Conservation (phyloP, 371 early-diverging fungal genomes). For the Lichtheimia ramosa region DNA sequence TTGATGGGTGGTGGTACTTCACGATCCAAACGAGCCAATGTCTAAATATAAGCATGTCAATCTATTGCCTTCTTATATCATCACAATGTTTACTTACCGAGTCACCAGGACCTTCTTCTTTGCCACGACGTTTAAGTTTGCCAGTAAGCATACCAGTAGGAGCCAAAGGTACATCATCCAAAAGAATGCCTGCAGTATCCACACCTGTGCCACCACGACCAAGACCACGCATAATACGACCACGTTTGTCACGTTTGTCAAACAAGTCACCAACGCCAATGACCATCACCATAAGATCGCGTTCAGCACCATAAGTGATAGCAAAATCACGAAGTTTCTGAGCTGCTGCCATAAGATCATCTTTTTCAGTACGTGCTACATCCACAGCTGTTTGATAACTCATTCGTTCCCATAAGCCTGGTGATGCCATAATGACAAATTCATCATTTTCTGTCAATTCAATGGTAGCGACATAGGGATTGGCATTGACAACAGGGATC, state of each 20-base stretch:
- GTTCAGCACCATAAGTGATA: constrained; percentile 82
- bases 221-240: constrained; percentile 25
- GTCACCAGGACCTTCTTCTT: constrained; percentile 58
- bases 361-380: constrained; percentile 76
- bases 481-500: constrained; percentile 83
- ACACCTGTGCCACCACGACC: constrained; percentile 22
- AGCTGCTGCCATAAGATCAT: constrained; percentile 79
- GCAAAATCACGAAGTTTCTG: constrained; percentile 86
- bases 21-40: constrained; percentile 65
- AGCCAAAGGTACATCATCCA: constrained; percentile 26
- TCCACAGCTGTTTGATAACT: constrained; percentile 84
- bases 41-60: constrained; percentile 24
- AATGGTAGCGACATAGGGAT: constrained; percentile 76
- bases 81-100: constrained; percentile 33
- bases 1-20: constrained; percentile 90
- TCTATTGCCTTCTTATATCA: neutral
- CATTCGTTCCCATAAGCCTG: constrained; percentile 83
- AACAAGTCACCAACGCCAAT: constrained; percentile 81
- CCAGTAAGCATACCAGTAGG: constrained; percentile 24
- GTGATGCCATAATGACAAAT: constrained; percentile 86
- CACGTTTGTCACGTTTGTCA: constrained; percentile 43
- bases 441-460: constrained; percentile 85
- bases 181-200: constrained; percentile 21
- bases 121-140: constrained; percentile 44
- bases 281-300: constrained; percentile 83